These are phyloP conservation scores for Pinus taeda DNA, from an alignment of 75 land plant species.

Conservation along the genomic window DNA sequence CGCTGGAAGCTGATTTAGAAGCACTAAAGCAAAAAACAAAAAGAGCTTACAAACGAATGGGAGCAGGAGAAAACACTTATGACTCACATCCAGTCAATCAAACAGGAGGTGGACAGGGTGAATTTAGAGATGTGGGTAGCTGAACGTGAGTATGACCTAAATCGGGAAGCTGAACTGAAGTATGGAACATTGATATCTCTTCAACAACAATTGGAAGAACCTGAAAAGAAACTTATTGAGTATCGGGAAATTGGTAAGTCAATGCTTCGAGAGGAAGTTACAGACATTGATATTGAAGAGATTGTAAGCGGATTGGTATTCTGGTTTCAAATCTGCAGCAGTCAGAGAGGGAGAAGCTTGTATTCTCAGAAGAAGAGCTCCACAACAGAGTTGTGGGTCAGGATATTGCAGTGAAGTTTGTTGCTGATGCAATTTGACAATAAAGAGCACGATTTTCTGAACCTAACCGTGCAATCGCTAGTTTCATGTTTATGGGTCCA, in stretches of 20 bases:
- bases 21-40: slow-evolving; percentile 66
- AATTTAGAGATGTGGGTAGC: slow-evolving; percentile 51
- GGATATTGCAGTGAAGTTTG: slow-evolving; percentile 50
- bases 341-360: slow-evolving; percentile 53
- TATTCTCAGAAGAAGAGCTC: slow-evolving; percentile 42
- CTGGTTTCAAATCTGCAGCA: slow-evolving; percentile 55
- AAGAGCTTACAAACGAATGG: slow-evolving; percentile 62
- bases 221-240: slow-evolving; percentile 38
- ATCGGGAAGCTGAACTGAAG: slow-evolving; percentile 59
- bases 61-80: slow-evolving; percentile 67
- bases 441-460: slow-evolving; percentile 55
- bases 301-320: slow-evolving; percentile 69
- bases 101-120: slow-evolving; percentile 78
- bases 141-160: slow-evolving; percentile 61
- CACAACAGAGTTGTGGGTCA: slow-evolving; percentile 62
- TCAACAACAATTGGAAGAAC: slow-evolving; percentile 44
- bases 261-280: slow-evolving; percentile 54
- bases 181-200: slow-evolving; percentile 46
- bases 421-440: slow-evolving; percentile 52
- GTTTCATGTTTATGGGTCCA: slow-evolving; percentile 85
- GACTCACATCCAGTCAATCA: slow-evolving; percentile 68
- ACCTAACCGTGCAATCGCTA: slow-evolving; percentile 55
- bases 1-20: slow-evolving; percentile 61
- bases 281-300: slow-evolving; percentile 54
- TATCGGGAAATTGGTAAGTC: slow-evolving; percentile 29